phyloP scores from a whole-genome alignment of 805 yeast genomes.

The Phaffomyces thermotolerans region DNA sequence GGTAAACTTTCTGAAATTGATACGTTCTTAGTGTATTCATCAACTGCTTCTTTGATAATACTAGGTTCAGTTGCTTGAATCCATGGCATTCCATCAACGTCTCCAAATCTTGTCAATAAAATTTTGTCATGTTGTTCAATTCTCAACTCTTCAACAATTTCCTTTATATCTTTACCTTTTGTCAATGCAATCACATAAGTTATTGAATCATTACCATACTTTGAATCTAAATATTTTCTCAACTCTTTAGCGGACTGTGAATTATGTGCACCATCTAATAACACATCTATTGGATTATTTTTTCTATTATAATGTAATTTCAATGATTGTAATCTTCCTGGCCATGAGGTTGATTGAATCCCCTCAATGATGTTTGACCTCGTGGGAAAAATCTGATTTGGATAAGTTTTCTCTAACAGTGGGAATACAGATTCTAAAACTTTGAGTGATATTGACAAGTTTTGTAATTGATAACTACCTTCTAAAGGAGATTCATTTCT shows the following conservation, averaged over 20 bases:
- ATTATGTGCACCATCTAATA: slow-evolving; percentile 94
- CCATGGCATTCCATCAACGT: slow-evolving; percentile 95
- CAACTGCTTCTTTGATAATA: slow-evolving; percentile 18
- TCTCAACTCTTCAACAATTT: slow-evolving; percentile 41
- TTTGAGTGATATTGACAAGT: slow-evolving; percentile 59
- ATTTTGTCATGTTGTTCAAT: slow-evolving; percentile 47
- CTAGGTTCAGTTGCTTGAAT: slow-evolving; percentile 40
- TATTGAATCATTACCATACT: slow-evolving; percentile 16
- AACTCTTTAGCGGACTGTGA: slow-evolving; percentile 76
- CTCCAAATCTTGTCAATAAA: slow-evolving; percentile 53
- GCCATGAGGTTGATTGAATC: slow-evolving; percentile 59
- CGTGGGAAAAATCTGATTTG: slow-evolving; percentile 25
- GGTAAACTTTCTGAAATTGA: slow-evolving; percentile 19
- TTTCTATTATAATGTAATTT: slow-evolving; percentile 22
- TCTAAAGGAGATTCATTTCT: slow-evolving; percentile 45
- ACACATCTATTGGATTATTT: slow-evolving; percentile 24
- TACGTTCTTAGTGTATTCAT: slow-evolving; percentile 25
- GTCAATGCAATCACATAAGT: slow-evolving; percentile 70
- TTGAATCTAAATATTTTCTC: slow-evolving; percentile 39
- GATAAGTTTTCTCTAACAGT: slow-evolving; percentile 18
- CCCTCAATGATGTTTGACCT: slow-evolving; percentile 40
- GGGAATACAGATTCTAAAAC: slow-evolving; percentile 36
- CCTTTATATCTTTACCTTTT: slow-evolving; percentile 53
- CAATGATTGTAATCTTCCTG: slow-evolving; percentile 70
- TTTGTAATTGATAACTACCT: slow-evolving; percentile 69